These are phyloP conservation scores for Phlebiopsis gigantea DNA, from an alignment of 768 basidiomycete genomes.

Conservation along the genomic window DNA sequence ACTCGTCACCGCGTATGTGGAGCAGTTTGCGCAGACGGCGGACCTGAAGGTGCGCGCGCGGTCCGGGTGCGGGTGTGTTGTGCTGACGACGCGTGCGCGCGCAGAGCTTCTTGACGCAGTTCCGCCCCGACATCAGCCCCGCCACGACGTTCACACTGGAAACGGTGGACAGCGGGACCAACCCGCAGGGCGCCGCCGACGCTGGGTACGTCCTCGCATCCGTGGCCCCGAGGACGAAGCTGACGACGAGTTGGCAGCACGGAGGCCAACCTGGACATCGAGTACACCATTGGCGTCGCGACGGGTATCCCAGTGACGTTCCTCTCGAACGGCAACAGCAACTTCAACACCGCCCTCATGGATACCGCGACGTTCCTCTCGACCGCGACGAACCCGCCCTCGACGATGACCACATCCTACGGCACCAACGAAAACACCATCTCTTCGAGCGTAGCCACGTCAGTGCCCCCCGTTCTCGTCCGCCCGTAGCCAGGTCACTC, in stretches of 20 bases:
- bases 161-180: constrained; percentile 24
- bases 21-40: constrained; percentile 17
- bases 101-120: constrained; percentile 46
- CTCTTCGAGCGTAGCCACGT: constrained; percentile 19
- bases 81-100: constrained; percentile 9
- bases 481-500: neutral
- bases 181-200: constrained; percentile 40
- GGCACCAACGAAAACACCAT: constrained; percentile 15
- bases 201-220: neutral
- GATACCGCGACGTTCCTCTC: constrained; percentile 13
- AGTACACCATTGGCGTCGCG: constrained; percentile 25
- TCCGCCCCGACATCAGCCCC: constrained; percentile 39
- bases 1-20: constrained; percentile 16
- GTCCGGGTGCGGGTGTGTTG: neutral
- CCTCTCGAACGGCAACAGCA: constrained; percentile 17
- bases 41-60: constrained; percentile 13
- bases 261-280: neutral
- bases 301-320: constrained; percentile 24
- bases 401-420: neutral
- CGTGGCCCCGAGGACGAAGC: neutral
- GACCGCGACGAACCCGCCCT: neutral
- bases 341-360: constrained; percentile 14
- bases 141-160: constrained; percentile 20
- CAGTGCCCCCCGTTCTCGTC: neutral
- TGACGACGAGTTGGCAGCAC: neutral